phyloP scores from a whole-genome alignment of 2,329 filamentous ascomycete genomes.

The Fulvia fulva region DNA sequence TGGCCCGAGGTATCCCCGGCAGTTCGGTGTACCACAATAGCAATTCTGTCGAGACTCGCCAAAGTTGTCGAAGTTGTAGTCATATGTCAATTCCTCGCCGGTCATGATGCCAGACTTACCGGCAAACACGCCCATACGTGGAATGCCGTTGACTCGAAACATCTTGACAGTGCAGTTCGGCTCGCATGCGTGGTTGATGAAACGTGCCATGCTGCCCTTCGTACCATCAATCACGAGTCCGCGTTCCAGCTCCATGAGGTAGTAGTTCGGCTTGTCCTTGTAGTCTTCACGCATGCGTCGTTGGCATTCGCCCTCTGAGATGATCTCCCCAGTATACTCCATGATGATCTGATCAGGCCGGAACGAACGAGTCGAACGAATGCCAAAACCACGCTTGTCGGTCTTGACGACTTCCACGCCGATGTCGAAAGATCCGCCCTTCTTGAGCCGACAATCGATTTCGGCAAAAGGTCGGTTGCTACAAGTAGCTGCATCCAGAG shows the following conservation, averaged over 20 bases:
- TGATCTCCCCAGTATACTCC: constrained; percentile 97
- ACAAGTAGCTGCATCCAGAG: constrained; percentile 67
- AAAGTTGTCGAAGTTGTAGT: constrained; percentile 66
- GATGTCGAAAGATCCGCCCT: constrained; percentile 79
- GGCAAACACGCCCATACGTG: constrained; percentile 94
- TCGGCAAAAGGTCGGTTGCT: constrained; percentile 84
- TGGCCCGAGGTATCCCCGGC: constrained; percentile 54
- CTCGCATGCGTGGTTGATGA: constrained; percentile 95
- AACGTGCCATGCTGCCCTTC: constrained; percentile 90
- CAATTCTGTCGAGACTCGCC: constrained; percentile 49
- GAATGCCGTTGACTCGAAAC: constrained; percentile 92
- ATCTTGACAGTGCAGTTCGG: constrained; percentile 81
- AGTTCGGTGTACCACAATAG: constrained; percentile 58
- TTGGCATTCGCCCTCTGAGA: constrained; percentile 90
- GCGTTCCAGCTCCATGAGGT: constrained; percentile 97
- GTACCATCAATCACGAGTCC: constrained; percentile 98
- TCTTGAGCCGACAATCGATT: constrained; percentile 67
- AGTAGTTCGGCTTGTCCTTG: constrained; percentile 95
- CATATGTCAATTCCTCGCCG: constrained; percentile 93
- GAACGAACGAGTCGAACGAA: constrained; percentile 86
- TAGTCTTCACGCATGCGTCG: constrained; percentile 89
- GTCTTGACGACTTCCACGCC: constrained; percentile 96
- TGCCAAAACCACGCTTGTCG: constrained; percentile 79
- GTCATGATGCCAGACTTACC: constrained; percentile 87
- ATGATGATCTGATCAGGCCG: constrained; percentile 91